Conservation (phyloP, 495 filamentous ascomycete genomes). For the Talaromyces proteolyticus region DNA sequence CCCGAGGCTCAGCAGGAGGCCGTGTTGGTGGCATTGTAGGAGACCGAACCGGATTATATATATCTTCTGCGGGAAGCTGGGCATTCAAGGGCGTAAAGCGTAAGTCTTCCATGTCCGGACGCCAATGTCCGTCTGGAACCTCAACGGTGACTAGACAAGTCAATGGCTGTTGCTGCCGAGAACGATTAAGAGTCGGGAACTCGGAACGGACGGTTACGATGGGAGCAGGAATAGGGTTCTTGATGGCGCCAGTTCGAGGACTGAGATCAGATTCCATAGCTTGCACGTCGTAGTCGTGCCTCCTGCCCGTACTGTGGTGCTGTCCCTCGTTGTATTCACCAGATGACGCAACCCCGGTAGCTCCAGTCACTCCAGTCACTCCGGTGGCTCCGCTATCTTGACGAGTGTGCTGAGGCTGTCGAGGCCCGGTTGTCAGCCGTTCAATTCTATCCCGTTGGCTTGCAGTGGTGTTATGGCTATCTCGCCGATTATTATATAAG, state of each 20-base stretch:
- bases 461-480: constrained; percentile 49
- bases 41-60: constrained; percentile 23
- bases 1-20: constrained; percentile 39
- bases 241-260: constrained; percentile 60
- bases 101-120: constrained; percentile 77
- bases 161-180: constrained; percentile 89
- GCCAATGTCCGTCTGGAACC: constrained; percentile 90
- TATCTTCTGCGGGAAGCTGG: constrained; percentile 45
- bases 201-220: constrained; percentile 91
- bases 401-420: constrained; percentile 43
- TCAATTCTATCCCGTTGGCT: constrained; percentile 50
- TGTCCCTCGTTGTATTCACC: constrained; percentile 68
- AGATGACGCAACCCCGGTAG: constrained; percentile 67
- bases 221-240: constrained; percentile 88
- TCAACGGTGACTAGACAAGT: constrained; percentile 95
- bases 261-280: constrained; percentile 87
- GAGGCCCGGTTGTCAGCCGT: constrained; percentile 44
- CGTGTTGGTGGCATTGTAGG: constrained; percentile 22
- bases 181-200: constrained; percentile 88
- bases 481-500: constrained; percentile 37
- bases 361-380: constrained; percentile 37
- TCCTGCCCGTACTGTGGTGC: constrained; percentile 42
- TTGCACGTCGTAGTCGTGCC: constrained; percentile 94
- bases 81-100: constrained; percentile 52
- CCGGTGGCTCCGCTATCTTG: constrained; percentile 74